Evolutionary conservation across 768 basidiomycete species (phyloP).

Genomic region (Leccinum subtestaceum): DNA sequence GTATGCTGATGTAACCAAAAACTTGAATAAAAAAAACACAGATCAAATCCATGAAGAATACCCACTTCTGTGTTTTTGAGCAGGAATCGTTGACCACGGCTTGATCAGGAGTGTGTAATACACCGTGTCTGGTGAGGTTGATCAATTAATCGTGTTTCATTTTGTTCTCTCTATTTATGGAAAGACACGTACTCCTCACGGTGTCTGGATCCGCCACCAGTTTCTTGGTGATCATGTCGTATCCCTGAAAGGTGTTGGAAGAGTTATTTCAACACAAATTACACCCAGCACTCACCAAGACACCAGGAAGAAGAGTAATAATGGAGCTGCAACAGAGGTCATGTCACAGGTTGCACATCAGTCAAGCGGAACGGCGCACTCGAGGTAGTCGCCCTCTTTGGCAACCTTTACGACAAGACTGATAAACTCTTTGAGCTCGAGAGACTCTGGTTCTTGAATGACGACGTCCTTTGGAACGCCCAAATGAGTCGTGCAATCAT

Average conservation of each 20-base stretch:
- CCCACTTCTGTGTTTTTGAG: background rate
- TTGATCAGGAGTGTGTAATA: background rate
- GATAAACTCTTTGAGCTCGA: background rate
- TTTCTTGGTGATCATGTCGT: background rate
- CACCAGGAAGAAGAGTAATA: slow-evolving; percentile 4
- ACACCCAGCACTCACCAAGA: background rate
- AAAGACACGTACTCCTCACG: background rate
- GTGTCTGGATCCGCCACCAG: background rate
- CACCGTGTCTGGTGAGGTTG: background rate
- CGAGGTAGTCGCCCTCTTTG: slow-evolving; percentile 2
- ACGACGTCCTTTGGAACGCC: background rate
- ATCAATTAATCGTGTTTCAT: background rate
- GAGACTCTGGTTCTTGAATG: background rate
- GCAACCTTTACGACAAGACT: background rate
- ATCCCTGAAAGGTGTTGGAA: background rate
- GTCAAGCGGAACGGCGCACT: background rate
- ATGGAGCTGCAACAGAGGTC: background rate
- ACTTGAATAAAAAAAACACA: too few species aligned
- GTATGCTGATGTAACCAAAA: background rate
- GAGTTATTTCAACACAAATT: background rate
- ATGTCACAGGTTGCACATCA: background rate
- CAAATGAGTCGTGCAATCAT: background rate
- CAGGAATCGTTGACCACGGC: background rate
- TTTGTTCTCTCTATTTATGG: too few species aligned
- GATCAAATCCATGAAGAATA: background rate